Evolutionary conservation across 495 filamentous ascomycete species (phyloP).

Genomic region (Xylaria acuta): DNA sequence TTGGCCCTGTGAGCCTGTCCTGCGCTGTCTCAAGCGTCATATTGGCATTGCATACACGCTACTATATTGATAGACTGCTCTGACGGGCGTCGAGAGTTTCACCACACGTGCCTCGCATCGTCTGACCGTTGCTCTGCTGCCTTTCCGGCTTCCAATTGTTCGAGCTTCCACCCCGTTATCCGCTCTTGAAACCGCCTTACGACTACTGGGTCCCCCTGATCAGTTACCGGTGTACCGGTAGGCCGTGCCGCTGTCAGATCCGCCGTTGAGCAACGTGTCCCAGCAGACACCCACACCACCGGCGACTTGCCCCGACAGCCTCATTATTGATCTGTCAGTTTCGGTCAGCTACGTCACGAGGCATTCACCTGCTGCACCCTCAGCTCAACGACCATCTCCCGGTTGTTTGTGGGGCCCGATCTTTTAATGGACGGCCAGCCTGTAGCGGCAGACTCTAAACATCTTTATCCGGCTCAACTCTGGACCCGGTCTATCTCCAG

Average conservation of each 20-base stretch:
- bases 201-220: conserved; percentile 1
- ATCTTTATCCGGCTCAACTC: conserved; percentile 53
- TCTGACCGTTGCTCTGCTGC: conserved; percentile 10
- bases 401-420: conserved; percentile 42
- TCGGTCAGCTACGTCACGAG: conserved; percentile 29
- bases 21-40: conserved; percentile 19
- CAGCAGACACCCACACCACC: not conserved
- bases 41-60: conserved; percentile 21
- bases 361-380: conserved; percentile 30
- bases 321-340: conserved; percentile 15
- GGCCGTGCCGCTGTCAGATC: conserved; percentile 13
- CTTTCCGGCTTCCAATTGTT: conserved; percentile 25
- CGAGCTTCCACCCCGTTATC: conserved; percentile 15
- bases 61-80: conserved; percentile 26
- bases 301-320: not conserved
- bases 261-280: conserved; percentile 7
- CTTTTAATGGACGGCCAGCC: conserved; percentile 59
- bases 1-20: conserved; percentile 14
- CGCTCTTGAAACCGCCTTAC: conserved; percentile 16
- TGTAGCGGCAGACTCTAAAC: conserved; percentile 57
- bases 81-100: conserved; percentile 6
- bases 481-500: conserved; percentile 47
- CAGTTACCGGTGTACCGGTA: conserved; percentile 6
- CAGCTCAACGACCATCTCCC: conserved; percentile 31
- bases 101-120: not conserved